Evolutionary conservation across 2,329 filamentous ascomycete genomes (phyloP).

Genomic region (Calonectria ilicicola): DNA sequence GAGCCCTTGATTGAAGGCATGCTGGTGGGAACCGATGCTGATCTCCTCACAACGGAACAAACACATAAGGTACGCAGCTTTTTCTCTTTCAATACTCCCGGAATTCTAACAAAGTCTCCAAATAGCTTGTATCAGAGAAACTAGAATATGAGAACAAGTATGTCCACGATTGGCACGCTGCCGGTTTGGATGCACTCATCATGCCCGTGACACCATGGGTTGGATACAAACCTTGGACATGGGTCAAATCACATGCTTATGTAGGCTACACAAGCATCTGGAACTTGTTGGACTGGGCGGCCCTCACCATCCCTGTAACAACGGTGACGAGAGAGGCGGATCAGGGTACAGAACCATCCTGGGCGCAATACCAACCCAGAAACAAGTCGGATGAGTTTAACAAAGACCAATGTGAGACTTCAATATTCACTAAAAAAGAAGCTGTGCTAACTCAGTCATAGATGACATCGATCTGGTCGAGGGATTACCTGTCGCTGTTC

Average conservation of each 20-base stretch:
- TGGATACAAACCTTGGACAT: slow-evolving; percentile 25
- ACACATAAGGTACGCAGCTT: slow-evolving; percentile 9
- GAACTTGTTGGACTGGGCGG: slow-evolving; percentile 24
- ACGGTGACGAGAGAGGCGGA: slow-evolving; percentile 14
- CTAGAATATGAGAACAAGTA: slow-evolving; percentile 5
- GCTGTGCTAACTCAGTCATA: neutral
- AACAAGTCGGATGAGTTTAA: slow-evolving; percentile 23
- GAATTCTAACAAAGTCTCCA: neutral
- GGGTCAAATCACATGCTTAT: slow-evolving; percentile 26
- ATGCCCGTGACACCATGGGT: slow-evolving; percentile 23
- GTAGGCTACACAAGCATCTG: slow-evolving; percentile 20
- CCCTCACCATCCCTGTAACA: slow-evolving; percentile 16
- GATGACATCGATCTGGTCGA: slow-evolving; percentile 23
- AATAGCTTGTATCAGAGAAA: slow-evolving; percentile 16
- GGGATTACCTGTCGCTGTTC: slow-evolving; percentile 17
- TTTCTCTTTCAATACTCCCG: neutral
- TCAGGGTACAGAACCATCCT: neutral
- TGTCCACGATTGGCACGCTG: neutral
- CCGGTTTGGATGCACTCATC: slow-evolving; percentile 19
- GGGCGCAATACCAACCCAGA: slow-evolving; percentile 10
- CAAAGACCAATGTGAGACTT: slow-evolving; percentile 22
- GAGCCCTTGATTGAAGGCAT: slow-evolving; percentile 24
- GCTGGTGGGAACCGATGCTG: slow-evolving; percentile 14
- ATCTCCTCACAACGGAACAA: slow-evolving; percentile 15
- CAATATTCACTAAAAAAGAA: neutral